Percentiles rank a stretch among this genome's conserved stretches.
Conservation (phyloP, 768 basidiomycete genomes). For the Naganishia vaughanmartiniae region DNA sequence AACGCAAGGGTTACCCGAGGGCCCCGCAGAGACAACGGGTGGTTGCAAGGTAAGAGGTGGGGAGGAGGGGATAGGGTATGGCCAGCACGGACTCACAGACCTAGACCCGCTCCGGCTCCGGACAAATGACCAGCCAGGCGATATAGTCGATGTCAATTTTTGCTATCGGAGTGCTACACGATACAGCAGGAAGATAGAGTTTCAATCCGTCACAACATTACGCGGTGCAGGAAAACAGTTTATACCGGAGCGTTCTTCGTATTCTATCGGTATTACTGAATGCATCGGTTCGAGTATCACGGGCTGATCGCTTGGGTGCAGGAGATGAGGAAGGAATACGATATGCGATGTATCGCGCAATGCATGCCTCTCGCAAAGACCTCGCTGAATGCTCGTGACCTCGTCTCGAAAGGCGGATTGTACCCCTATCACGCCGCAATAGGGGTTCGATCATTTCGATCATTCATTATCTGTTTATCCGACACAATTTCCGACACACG, state of each 20-base stretch:
- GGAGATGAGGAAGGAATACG: too few relatives aligned
- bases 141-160: neutral
- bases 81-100: too few relatives aligned
- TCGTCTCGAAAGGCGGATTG: too few relatives aligned
- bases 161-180: neutral
- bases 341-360: too few relatives aligned
- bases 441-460: too few relatives aligned
- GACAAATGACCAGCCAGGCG: neutral
- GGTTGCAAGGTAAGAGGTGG: too few relatives aligned
- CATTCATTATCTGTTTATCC: too few relatives aligned
- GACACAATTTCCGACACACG: too few relatives aligned
- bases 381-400: too few relatives aligned
- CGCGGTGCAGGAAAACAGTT: neutral
- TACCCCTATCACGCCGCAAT: too few relatives aligned
- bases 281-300: neutral
- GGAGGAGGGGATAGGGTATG: neutral
- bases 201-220: neutral
- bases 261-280: neutral
- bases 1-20: neutral
- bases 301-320: neutral
- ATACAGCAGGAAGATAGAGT: neutral
- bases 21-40: neutral
- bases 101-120: neutral
- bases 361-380: too few relatives aligned
- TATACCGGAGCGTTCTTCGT: neutral